Evolutionary conservation across 176 grass and related monocot genomes (phyloP).

Genomic region (Cymbopogon citratus): DNA sequence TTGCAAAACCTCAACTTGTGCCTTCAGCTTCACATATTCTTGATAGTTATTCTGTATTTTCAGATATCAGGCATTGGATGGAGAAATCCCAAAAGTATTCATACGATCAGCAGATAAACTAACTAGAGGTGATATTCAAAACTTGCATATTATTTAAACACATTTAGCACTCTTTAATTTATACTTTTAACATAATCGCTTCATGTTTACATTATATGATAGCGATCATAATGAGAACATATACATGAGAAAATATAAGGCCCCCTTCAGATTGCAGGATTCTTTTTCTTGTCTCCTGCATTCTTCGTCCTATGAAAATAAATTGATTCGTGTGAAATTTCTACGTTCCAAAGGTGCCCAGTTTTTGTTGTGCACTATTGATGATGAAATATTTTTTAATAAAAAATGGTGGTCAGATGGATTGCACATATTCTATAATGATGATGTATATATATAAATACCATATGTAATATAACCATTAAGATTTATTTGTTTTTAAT

Average conservation of each 20-base stretch:
- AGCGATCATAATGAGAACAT: neutral
- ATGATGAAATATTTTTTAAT: neutral
- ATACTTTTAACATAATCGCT: neutral
- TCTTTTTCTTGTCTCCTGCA: neutral
- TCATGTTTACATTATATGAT: neutral
- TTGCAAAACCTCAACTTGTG: slow-evolving; percentile 67
- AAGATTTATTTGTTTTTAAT: neutral
- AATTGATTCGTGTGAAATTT: neutral
- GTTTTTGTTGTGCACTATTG: neutral
- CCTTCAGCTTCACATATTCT: slow-evolving; percentile 81
- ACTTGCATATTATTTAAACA: too few relatives aligned
- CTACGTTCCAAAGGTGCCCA: neutral
- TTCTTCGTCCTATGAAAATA: neutral
- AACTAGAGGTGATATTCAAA: neutral
- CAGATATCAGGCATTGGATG: neutral
- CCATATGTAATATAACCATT: too few relatives aligned
- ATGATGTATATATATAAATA: too few relatives aligned
- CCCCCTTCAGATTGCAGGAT: neutral
- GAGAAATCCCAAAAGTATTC: neutral
- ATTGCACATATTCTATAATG: neutral
- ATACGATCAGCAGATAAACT: neutral
- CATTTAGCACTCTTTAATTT: neutral
- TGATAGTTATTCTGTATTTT: slow-evolving; percentile 60
- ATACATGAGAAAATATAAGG: neutral
- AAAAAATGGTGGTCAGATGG: too few relatives aligned